Evolutionary conservation across 108 stramenopile genomes (phyloP).

Genomic region (Nitzschia sp.): DNA sequence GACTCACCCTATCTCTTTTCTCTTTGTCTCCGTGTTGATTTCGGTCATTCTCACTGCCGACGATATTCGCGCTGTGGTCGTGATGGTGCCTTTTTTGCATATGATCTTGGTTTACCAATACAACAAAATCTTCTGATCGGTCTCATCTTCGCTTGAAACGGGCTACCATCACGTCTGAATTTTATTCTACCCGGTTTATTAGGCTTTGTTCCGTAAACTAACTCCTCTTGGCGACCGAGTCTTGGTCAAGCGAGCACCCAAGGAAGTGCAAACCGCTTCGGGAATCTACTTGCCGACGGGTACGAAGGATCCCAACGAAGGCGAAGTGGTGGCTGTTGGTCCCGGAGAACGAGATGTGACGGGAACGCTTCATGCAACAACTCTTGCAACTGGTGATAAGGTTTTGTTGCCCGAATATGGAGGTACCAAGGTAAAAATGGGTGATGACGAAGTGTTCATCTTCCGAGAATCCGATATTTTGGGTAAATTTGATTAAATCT

Average conservation of each 20-base stretch:
- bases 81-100: too few species aligned
- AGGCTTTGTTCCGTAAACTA: conserved; percentile 68
- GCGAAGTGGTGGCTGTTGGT: conserved; percentile 94
- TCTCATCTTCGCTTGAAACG: too few species aligned
- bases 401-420: conserved; percentile 98
- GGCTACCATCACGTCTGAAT: too few species aligned
- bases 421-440: conserved; percentile 87
- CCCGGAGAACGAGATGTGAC: conserved; percentile 87
- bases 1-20: too few species aligned
- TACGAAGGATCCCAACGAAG: conserved; percentile 93
- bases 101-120: too few species aligned
- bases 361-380: conserved; percentile 68
- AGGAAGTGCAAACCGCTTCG: conserved; percentile 89
- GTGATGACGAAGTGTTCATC: conserved; percentile 89
- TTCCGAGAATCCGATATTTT: conserved; percentile 96
- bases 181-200: too few species aligned
- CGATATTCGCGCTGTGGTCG: too few species aligned
- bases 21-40: too few species aligned
- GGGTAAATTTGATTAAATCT: conserved; percentile 94
- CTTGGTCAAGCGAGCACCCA: conserved; percentile 85
- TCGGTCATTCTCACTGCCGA: too few species aligned
- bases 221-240: conserved; percentile 96
- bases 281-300: conserved; percentile 93
- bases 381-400: conserved; percentile 77
- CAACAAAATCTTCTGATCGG: too few species aligned